A percentile compares a stretch with the other conserved stretches of the same genome.
These are phyloP conservation scores for Podospora fimiseda DNA, from an alignment of 495 filamentous ascomycete genomes.

Conservation along the genomic window DNA sequence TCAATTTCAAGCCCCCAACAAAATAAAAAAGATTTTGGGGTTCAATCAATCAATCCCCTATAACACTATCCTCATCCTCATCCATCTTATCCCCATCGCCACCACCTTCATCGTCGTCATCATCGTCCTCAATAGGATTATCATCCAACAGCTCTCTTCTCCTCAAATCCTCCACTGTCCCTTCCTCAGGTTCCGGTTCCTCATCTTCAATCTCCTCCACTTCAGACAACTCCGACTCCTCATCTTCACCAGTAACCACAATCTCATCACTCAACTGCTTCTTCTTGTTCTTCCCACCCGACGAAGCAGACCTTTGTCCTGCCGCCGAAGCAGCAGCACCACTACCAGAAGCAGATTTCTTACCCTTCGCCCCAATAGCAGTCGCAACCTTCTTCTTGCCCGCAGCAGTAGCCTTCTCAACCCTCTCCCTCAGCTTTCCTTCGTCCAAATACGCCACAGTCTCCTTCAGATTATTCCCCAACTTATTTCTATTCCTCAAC, in stretches of 20 bases:
- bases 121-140: conserved; percentile 25
- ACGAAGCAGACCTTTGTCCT: conserved; percentile 9
- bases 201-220: conserved; percentile 50
- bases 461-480: conserved; percentile 72
- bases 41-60: conserved; percentile 53
- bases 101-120: conserved; percentile 38
- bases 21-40: too few relatives aligned
- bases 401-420: conserved; percentile 2
- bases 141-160: conserved; percentile 53
- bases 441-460: conserved; percentile 69
- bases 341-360: conserved; percentile 29
- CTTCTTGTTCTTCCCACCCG: conserved; percentile 13
- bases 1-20: too few relatives aligned
- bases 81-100: conserved; percentile 42
- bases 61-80: conserved; percentile 59
- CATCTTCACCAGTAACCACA: conserved; percentile 40
- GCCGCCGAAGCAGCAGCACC: conserved; percentile 16
- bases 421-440: conserved; percentile 34
- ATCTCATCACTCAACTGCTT: conserved; percentile 41
- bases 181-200: conserved; percentile 42
- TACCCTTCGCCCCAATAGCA: conserved; percentile 33
- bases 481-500: conserved; percentile 54
- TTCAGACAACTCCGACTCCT: conserved; percentile 34
- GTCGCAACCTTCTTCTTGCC: conserved; percentile 35
- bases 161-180: conserved; percentile 55